Base-by-base conservation (phyloP, 1,139 yeast genomes). In the Sugiyamaella castrensis region DNA sequence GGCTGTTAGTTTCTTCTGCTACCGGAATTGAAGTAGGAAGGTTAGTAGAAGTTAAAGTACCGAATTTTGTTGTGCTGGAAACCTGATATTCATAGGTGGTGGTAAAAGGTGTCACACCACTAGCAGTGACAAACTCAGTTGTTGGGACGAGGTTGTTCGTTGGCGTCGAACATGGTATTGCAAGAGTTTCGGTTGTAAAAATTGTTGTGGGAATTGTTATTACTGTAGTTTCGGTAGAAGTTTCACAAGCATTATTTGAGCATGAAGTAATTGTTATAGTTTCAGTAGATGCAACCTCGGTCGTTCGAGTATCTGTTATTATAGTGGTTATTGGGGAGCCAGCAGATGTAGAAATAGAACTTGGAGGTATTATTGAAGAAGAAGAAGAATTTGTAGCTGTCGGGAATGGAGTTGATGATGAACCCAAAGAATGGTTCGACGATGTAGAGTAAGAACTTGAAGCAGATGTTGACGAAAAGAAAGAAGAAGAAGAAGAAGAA, bases 131-230 rank as follows among this genome's bases (percentile, higher is more conserved):
- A 19, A 19, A 3, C 24, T 19, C 24, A 3, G 5, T 19, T 19
- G 24, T 19, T 19, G 5, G 5, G 24, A 19, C 24, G 24, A 19
- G 24, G 5, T 5, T 5, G 24, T 19, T 19, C 3, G 24, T 19
- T 19, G 24, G 3, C 5, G 24, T 19, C n/a, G 40, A 26, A n/a
- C 40, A 37, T 8, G 40, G 40, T 15, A 37, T 31, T 10, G 31
- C 26, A 24, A 37, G 10, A 37, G 40, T 37, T n/a, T 27, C 32
- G 15, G 40, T 37, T n/a, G 15, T 37, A 33, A 37, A 16, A 8
- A 37, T 12, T 19, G 40, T 37, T 11, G 40, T 27, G 8, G 40
- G 40, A 2, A 37, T 26, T 9, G 31, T 27, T 12, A 12, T 26
- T 10, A 37, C 40, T 13, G 6, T 37, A 7, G 32, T 26, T n/a